Evolutionary conservation across 495 filamentous ascomycete species (phyloP), one percentile per base, ranked within the genome.

Genomic region (Talaromyces nanjingensis): DNA sequence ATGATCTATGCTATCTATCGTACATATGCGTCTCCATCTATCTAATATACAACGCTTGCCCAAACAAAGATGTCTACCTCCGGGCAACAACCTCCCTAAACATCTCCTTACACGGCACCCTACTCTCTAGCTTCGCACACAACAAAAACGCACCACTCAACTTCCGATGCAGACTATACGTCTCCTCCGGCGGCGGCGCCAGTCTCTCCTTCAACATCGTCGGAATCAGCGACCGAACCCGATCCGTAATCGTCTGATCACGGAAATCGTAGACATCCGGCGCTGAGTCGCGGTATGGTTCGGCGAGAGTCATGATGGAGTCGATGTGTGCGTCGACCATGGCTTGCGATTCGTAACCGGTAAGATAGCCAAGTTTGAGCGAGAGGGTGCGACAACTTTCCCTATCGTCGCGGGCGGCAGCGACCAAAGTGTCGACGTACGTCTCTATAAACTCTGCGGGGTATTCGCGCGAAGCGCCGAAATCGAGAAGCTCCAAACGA

Each of bases 101-200:
- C 74, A 98, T 74, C 64, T 91, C 86, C 69, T 88, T 85, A 70
- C 94, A 97, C 65, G 77, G 76, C 5, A 97, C 92, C 61, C 85
- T 77, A 70, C 91, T 96, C 16, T 91, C 92, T 63, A 98, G 69
- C 66, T 84, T 83, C 0, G 94, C 94, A 77, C 93, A 97, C 60
- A 98, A 79, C 73, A 98, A 74, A 69, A 98, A 98, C 0, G 96
- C 94, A 3, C 94, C 94, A 73, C 94, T 98, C 57, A 98, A 73
- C 75, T 98, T 98, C 65, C 94, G 83, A 77, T 98, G 94, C 72
- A 98, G 72, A 73, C 90, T 93, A 69, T 98, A 98, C 64, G 96
- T 98, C 81, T 98, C 94, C 78, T 98, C 96, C 0, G 94, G 94
- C 47, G 96, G 94, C 14, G 96, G 94, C 9, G 89, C 84, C 42